Evolutionary conservation across 192 early-diverging fungal species (phyloP).

Genomic region (Gonapodya sp.): DNA sequence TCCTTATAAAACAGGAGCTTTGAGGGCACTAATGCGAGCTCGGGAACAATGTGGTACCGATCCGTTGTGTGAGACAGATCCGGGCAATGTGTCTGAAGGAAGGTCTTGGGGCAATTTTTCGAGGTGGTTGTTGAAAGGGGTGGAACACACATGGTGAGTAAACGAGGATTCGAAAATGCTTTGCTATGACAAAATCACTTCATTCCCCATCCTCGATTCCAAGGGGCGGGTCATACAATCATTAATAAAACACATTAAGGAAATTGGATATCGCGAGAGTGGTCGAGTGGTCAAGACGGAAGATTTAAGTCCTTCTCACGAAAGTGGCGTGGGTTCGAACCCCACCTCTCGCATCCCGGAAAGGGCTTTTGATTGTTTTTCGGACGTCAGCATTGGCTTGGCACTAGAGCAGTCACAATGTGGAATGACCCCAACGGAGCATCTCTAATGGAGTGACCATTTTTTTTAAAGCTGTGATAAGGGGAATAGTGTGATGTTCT

Average conservation of each 20-base stretch:
- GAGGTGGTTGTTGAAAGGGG: constrained; percentile 3
- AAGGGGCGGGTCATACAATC: too few species aligned
- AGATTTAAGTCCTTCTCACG: constrained; percentile 8
- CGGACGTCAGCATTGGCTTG: too few species aligned
- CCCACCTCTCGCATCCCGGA: constrained; percentile 12
- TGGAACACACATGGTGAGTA: neutral
- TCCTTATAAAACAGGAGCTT: neutral
- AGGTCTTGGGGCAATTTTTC: neutral
- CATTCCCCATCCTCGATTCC: too few species aligned
- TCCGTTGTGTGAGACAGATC: neutral
- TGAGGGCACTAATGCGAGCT: neutral
- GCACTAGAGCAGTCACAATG: too few species aligned
- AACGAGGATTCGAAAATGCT: too few species aligned
- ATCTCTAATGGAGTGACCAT: too few species aligned
- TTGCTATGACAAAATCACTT: too few species aligned
- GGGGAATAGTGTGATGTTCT: too few species aligned
- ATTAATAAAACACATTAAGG: neutral
- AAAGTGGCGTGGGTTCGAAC: constrained; percentile 12
- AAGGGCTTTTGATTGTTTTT: too few species aligned
- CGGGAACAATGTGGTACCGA: neutral
- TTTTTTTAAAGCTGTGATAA: too few species aligned
- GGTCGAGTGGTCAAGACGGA: constrained; percentile 7
- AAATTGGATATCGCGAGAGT: constrained; percentile 1
- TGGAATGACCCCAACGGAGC: too few species aligned
- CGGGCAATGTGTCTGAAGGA: neutral